Evolutionary conservation across 2,329 filamentous ascomycete genomes (phyloP).

Genomic region (Mycosphaerella sp.): DNA sequence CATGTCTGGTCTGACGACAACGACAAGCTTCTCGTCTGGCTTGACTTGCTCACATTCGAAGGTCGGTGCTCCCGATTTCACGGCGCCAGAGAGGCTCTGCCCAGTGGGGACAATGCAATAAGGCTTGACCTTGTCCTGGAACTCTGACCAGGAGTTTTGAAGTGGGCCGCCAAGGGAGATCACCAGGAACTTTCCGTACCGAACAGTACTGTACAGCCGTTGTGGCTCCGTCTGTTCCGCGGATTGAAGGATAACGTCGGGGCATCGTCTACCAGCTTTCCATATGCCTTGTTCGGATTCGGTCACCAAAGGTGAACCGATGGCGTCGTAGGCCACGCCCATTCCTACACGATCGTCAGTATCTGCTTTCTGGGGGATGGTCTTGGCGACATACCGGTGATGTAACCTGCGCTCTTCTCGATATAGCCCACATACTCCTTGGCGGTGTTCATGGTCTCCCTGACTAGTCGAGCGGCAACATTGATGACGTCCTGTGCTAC

Average conservation of each 20-base stretch:
- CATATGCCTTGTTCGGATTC: conserved; percentile 6
- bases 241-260: conserved; percentile 1
- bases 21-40: background rate
- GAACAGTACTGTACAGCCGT: conserved; percentile 3
- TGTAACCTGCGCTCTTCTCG: conserved; percentile 12
- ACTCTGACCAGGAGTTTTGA: background rate
- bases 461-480: conserved; percentile 9
- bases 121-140: background rate
- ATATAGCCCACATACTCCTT: conserved; percentile 12
- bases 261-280: conserved; percentile 9
- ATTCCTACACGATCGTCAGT: background rate
- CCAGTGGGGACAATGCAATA: conserved; percentile 3
- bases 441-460: conserved; percentile 7
- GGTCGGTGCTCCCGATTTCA: background rate
- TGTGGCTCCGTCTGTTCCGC: background rate
- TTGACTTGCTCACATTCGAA: background rate
- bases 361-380: background rate
- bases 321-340: conserved; percentile 6
- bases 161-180: conserved; percentile 1
- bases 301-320: background rate
- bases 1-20: conserved; percentile 10
- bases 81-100: background rate
- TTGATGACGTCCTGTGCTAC: conserved; percentile 12
- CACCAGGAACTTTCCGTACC: conserved; percentile 7
- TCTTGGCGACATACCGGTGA: conserved; percentile 4